Evolutionary conservation across 441 rosid species (phyloP), one percentile per base, ranked within the genome.

Genomic region (Macaranga tanarius): DNA sequence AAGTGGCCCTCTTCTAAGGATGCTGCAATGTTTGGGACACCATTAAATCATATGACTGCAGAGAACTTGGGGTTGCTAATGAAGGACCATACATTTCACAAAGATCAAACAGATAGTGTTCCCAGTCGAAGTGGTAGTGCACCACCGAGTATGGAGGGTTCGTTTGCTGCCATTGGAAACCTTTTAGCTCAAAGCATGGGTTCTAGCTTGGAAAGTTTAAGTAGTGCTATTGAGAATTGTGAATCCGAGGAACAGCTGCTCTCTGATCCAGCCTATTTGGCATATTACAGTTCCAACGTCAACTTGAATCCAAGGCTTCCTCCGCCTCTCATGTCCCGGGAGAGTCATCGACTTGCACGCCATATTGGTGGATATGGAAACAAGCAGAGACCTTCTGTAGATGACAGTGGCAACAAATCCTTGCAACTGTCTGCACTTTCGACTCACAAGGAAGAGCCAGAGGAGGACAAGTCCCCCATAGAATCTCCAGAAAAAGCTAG

Each of bases 141-240:
- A 10, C 97, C 98, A 4, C 98, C 98, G 47, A 93, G 92, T 67
- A 90, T 93, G 92, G 98, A 93, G 84, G 97, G 98, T 42, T 93
- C 98, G 58, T 82, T 90, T 84, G 86, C 97, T 70, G 91, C 97
- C 68, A 76, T 91, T 70, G 89, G 89, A 62, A 84, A 85, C 74
- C 86, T 91, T 69, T 83, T 90, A 78, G 86, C 88, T 69, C 90
- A 83, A 70, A 78, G 76, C 81, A 60, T 74, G 73, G 79, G 73
- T 68, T 76, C 77, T 47, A 83, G 82, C 84, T 77, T 89, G 75
- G 89, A 86, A 72, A 87, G 79, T 74, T 82, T 93, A 74, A 84
- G 84, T 79, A 82, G 80, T 74, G 82, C 83, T 47, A 76, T 86
- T 22, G 82, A 83, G 82, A 89, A 81, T 68, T 88, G 81, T 76